phyloP scores from a whole-genome alignment of 352 stramenopile species.

The Phytophthora hybrid region DNA sequence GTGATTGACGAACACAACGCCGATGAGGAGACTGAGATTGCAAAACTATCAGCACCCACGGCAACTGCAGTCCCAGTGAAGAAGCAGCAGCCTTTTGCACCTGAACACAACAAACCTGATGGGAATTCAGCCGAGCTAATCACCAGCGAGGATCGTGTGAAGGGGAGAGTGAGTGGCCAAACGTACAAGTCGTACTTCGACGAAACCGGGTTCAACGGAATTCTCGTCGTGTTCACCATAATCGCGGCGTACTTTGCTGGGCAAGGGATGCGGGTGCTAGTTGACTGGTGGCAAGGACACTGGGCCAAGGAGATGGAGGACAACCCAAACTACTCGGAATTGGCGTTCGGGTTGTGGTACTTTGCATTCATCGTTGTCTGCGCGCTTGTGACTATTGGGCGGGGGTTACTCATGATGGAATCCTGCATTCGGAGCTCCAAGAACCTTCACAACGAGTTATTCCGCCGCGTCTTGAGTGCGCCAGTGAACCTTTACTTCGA shows the following conservation, averaged over 20 bases:
- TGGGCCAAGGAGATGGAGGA: constrained; percentile 41
- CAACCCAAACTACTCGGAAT: constrained; percentile 47
- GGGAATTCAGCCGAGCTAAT: constrained; percentile 19
- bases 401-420: constrained; percentile 39
- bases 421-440: constrained; percentile 41
- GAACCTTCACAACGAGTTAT: constrained; percentile 45
- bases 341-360: constrained; percentile 49
- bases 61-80: constrained; percentile 1
- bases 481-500: constrained; percentile 63
- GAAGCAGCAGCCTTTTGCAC: not conserved
- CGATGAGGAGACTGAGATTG: not conserved
- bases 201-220: constrained; percentile 40
- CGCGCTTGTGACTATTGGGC: constrained; percentile 26
- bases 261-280: constrained; percentile 31
- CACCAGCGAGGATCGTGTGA: constrained; percentile 38
- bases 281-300: constrained; percentile 52
- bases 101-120: constrained; percentile 12
- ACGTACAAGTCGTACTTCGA: constrained; percentile 49
- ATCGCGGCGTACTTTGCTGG: constrained; percentile 22
- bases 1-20: constrained; percentile 33
- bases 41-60: not conserved
- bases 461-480: constrained; percentile 49
- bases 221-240: constrained; percentile 35
- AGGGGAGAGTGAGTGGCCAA: constrained; percentile 35
- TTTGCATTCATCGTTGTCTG: constrained; percentile 43